These are phyloP conservation scores for Psidium friedrichsthalianum DNA, from an alignment of 345 rosid genomes.

Conservation along the genomic window DNA sequence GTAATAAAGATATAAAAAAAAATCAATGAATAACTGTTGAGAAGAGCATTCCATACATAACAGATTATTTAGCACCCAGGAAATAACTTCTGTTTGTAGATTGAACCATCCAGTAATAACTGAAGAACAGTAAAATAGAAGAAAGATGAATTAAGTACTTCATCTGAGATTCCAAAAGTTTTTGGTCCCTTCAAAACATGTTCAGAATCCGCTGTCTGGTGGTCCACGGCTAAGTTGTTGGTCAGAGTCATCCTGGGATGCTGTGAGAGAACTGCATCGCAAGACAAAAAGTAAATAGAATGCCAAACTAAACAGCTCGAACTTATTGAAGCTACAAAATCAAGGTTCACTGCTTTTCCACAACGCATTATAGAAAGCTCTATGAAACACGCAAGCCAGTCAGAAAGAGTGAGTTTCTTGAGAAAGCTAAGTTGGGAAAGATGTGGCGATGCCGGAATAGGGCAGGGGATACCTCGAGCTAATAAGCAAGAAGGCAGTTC, in stretches of 20 bases:
- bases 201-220: slow-evolving; percentile 16
- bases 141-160: slow-evolving; percentile 7
- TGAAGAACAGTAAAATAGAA: neutral
- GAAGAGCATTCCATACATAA: neutral
- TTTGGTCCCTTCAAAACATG: slow-evolving; percentile 16
- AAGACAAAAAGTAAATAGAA: neutral
- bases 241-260: slow-evolving; percentile 11
- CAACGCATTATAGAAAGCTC: neutral
- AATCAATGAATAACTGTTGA: neutral
- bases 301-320: neutral
- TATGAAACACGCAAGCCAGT: neutral
- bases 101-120: neutral
- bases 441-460: rapidly evolving
- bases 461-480: neutral
- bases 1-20: too few species aligned
- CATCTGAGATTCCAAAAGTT: slow-evolving; percentile 18
- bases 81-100: neutral
- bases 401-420: neutral
- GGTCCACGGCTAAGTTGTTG: slow-evolving; percentile 14
- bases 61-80: neutral
- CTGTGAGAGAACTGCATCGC: neutral
- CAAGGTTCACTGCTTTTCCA: neutral
- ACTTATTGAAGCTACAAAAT: neutral
- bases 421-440: neutral
- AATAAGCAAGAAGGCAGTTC: neutral